Conservation (phyloP, 2,329 filamentous ascomycete species). For the Paraphoma sp. region DNA sequence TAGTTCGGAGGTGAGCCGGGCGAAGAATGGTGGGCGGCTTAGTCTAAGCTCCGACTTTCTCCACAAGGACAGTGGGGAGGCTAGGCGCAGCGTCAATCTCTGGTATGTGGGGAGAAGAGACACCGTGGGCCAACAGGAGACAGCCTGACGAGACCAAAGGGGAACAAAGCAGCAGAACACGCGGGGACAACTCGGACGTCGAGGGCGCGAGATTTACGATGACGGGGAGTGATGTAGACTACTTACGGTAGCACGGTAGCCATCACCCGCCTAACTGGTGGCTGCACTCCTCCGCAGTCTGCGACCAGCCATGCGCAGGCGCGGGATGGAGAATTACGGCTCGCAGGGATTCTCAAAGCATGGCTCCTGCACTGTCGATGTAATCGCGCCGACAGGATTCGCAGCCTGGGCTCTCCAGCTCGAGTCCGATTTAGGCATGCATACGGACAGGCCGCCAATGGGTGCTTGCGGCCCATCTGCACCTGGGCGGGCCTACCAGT, state of each 20-base stretch:
- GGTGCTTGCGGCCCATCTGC: conserved; percentile 20
- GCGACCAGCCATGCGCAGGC: neutral
- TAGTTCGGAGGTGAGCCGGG: conserved; percentile 10
- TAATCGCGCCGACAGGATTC: conserved; percentile 33
- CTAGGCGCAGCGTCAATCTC: conserved; percentile 17
- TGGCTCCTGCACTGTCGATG: conserved; percentile 16
- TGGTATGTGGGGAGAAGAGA: conserved; percentile 21
- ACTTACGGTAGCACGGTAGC: too few relatives aligned
- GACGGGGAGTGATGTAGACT: conserved; percentile 20
- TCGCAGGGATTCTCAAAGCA: conserved; percentile 4
- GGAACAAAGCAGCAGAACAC: conserved; percentile 2
- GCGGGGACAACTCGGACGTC: conserved; percentile 9
- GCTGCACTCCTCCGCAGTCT: conserved; percentile 9
- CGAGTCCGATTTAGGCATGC: conserved; percentile 12
- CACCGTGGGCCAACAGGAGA: conserved; percentile 11
- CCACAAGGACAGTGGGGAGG: conserved; percentile 26
- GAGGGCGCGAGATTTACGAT: conserved; percentile 14
- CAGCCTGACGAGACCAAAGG: conserved; percentile 2
- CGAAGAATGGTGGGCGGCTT: conserved; percentile 13
- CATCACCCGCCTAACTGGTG: conserved; percentile 5
- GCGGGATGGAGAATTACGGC: conserved; percentile 2
- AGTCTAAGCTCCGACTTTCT: conserved; percentile 20
- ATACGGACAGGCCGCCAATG: conserved; percentile 13
- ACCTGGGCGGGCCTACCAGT: conserved; percentile 26
- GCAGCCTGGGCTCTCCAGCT: conserved; percentile 12